Conservation (phyloP, 768 basidiomycete genomes). For the Galerina marginata region DNA sequence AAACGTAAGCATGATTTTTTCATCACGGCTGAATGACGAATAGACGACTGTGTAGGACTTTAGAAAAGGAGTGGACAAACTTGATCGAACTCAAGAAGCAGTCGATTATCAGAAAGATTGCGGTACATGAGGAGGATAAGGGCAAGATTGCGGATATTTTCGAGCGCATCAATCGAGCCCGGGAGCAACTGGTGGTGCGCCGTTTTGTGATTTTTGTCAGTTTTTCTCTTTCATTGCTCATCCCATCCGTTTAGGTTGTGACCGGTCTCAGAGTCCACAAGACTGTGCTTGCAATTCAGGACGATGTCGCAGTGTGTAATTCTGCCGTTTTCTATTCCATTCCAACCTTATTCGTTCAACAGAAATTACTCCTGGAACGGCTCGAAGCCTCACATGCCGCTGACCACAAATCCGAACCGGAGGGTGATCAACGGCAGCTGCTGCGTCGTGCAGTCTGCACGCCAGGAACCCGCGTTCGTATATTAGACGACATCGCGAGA, state of each 20-base stretch:
- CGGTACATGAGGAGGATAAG: slow-evolving; percentile 21
- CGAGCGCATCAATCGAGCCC: slow-evolving; percentile 19
- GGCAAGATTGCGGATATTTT: slow-evolving; percentile 18
- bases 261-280: slow-evolving; percentile 11
- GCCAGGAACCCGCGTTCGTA: slow-evolving; percentile 27
- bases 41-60: slow-evolving; percentile 1
- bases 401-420: no score
- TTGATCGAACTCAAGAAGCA: slow-evolving; percentile 10
- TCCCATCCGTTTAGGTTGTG: slow-evolving; percentile 12
- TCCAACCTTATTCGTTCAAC: not conserved
- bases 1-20: not conserved
- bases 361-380: slow-evolving; percentile 10
- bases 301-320: slow-evolving; percentile 7
- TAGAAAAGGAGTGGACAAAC: slow-evolving; percentile 14
- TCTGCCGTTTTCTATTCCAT: not conserved
- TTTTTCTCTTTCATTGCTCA: not conserved
- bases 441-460: no score
- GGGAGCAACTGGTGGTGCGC: slow-evolving; percentile 17
- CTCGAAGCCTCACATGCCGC: not conserved
- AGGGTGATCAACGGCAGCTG: no score
- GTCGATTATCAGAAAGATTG: slow-evolving; percentile 12
- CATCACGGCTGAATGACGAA: not conserved
- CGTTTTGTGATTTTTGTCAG: not conserved
- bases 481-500: slow-evolving; percentile 23
- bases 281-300: slow-evolving; percentile 12